A percentile compares a stretch with the other conserved stretches of the same genome.
Evolutionary conservation across 2,329 filamentous ascomycete genomes (phyloP).

Genomic region (Pestalotiopsis sp.): DNA sequence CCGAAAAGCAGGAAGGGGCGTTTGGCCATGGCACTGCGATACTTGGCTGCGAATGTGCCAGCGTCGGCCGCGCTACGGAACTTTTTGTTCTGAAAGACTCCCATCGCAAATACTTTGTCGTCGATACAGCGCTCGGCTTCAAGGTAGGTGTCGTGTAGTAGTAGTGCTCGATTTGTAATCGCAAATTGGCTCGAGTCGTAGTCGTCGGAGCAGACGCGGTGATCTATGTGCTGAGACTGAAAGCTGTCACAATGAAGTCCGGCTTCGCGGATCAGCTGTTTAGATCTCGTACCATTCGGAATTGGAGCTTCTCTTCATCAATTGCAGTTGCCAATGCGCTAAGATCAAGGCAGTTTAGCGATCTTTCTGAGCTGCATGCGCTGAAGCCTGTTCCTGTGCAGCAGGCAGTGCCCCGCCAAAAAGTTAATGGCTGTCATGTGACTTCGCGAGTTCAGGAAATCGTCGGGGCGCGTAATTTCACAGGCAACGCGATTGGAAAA

Average conservation of each 20-base stretch:
- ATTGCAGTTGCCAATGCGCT: neutral
- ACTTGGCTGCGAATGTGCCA: slow-evolving; percentile 72
- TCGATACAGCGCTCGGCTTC: neutral
- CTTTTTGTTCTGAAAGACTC: slow-evolving; percentile 68
- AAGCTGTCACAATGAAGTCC: neutral
- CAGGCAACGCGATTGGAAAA: neutral
- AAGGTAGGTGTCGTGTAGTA: neutral
- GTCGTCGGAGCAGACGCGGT: neutral
- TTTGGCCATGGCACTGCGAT: slow-evolving; percentile 73
- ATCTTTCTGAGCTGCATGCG: neutral
- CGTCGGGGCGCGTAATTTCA: neutral
- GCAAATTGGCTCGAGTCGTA: neutral
- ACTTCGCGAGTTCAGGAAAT: neutral
- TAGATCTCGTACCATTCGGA: slow-evolving; percentile 1
- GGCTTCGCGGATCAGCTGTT: slow-evolving; percentile 6
- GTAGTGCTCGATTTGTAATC: neutral
- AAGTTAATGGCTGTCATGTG: neutral
- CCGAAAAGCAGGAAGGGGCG: slow-evolving; percentile 94
- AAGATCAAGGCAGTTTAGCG: neutral
- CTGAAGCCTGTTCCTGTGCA: neutral
- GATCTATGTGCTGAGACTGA: neutral
- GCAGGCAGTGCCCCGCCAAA: neutral
- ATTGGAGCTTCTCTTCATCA: neutral
- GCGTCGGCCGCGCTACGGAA: slow-evolving; percentile 69
- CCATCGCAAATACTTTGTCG: slow-evolving; percentile 44